Base-by-base conservation (phyloP, 2,329 filamentous ascomycete species). In the Penicillium vulpinum region DNA sequence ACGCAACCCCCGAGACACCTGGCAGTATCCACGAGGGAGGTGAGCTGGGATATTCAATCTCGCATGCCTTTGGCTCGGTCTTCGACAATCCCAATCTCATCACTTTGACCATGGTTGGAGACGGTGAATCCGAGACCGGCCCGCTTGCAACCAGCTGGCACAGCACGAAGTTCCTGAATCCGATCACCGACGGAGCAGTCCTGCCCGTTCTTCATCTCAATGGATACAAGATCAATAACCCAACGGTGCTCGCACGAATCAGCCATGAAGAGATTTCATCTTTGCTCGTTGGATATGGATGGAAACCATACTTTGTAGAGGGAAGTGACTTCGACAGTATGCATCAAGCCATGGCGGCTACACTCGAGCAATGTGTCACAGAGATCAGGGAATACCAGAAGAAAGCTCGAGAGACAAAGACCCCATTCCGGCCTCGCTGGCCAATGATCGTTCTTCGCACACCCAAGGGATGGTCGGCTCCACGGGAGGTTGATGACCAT, bases 201-300 rank as follows among this genome's bases (percentile, higher is more conserved):
- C 80, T 92, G 1, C 89, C 89, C 0, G 85, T 92, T 6, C 81
- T 92, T 11, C 88, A 92, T 72, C 80, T 92, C 33, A 92, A 92
- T 66, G 89, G 89, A 45, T 92, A 92, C 81, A 92, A 92, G 80
- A 92, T 92, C 78, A 90, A 90, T 78, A 90, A 91, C 73, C 88
- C 88, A 9, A 92, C 86, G 5, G 70, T 92, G 0, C 82, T 92
- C 16, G 85, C 89, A 15, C 85, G 89, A 62, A 88, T 92, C 68
- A 84, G 84, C 41, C 88, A 91, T 70, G 84, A 88, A 60, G 89
- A 92, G 74, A 80, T 92, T 6, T 82, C 85, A 64, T 77, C 81
- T 24, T 79, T 92, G 18, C 89, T 92, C 73, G 62, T 83, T 40
- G 89, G 89, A 29, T 92, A 91, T 67, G 89, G 89, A 62, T 92